Base-by-base conservation (phyloP, 164 flowering plant species). In the Houttuynia cordata region DNA sequence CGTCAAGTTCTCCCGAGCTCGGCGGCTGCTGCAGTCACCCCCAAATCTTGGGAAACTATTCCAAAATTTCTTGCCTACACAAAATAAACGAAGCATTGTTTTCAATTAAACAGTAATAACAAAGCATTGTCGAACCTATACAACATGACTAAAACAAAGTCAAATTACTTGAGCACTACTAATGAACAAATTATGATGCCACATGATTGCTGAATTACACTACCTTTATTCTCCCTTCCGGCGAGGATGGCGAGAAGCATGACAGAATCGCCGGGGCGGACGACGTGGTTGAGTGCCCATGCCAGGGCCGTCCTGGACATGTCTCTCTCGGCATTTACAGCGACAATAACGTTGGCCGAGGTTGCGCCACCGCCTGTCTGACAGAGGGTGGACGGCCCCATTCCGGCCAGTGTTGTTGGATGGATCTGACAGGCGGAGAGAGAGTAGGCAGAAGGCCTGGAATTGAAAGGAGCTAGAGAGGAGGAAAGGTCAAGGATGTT, bases 271-370 rank as follows among this genome's bases (percentile, higher is more conserved):
- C 89, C 88, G 39, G 91, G 80, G 5, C 71, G 84, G 69, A 80
- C 89, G 12, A 86, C 81, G 74, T 89, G 88, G 57, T 87, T 80
- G 54, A 92, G 82, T 47, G 98, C 96, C 98, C 98, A 92, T 15
- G 81, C 76, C 22, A 91, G 65, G 40, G 87, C 91, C 1, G 81
- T 67, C 62, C 70, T 82, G 25, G 94, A 80, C 68, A 88, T 83
- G 59, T 74, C 81, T 59, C 74, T 82, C 74, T 82, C 89, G 10
- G 94, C 96, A 67, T 74, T 83, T 10, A 91, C 83, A 12, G 96
- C 97, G 10, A 88, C 90, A 39, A 86, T 63, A 15, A 86, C 83
- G 57, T 54, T 23, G 18, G 37, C 57, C 34, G 57, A 24, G 34
- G 57, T 18, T 24, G 14, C 34, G 4, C 15, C 57, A 4, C 30